Evolutionary conservation across 371 early-diverging fungal species (phyloP), one percentile per base, ranked within the genome.

Genomic region (Circinella umbellata): DNA sequence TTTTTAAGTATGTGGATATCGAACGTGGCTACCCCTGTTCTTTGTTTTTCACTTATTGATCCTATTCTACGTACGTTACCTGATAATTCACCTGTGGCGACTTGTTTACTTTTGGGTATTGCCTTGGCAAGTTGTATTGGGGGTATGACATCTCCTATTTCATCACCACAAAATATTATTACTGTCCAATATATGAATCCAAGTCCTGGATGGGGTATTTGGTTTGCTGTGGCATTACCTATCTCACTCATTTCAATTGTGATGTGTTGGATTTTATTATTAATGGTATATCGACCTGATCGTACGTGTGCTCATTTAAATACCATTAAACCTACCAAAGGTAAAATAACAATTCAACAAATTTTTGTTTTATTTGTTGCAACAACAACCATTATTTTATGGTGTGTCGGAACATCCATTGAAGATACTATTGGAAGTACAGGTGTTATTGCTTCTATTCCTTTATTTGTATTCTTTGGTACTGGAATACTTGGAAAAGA

Each of bases 41-140:
- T 94, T n/a, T 94, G 94, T 78, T 92, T 91, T 68, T 90, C 91
- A 15, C 68, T 94, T 42, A 81, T 90, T 13, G 78, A 91, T 80
- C 90, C 94, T 10, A 91, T 93, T 63, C 75, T 94, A 39, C 85
- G 92, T 17, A 90, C 90, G 17, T 78, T 93, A 11, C 88, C 90
- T 4, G 75, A 72, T 67, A 77, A 82, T 46, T 88, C 88, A 0
- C 76, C 79, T 1, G 79, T 82, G 20, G 81, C 64, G 15, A 91
- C 91, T 14, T 90, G 93, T 59, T 82, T 98, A 27, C 89, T 98
- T 57, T 82, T 98, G n/a, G 98, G 97, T 5, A 96, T 97, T 66
- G 97, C 98, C 1, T 77, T 98, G 65, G 97, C 96, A 1, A 91
- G 95, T 38, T 96, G 97, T 70, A 90, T 98, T 34, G 98, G 98